Conservation (phyloP, 1,284 basidiomycete species). For the Cutaneotrichosporon dermatis region DNA sequence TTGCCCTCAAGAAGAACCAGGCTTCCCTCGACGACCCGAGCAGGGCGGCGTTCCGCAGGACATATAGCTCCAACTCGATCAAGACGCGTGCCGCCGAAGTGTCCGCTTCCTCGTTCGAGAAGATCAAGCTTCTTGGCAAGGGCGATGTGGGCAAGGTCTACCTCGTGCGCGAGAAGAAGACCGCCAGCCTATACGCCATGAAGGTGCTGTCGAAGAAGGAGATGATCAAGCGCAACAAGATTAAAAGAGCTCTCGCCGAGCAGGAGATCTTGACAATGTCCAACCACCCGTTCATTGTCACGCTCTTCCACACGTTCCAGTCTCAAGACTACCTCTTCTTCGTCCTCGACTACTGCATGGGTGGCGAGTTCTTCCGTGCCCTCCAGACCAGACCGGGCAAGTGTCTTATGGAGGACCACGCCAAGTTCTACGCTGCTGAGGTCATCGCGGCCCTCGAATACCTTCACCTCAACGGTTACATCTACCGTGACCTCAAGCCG, state of each 20-base stretch:
- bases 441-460: slow-evolving; percentile 97
- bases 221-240: slow-evolving; percentile 98
- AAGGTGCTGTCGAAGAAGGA: slow-evolving; percentile 96
- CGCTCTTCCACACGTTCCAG: slow-evolving; percentile 94
- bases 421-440: slow-evolving; percentile 97
- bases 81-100: slow-evolving; percentile 90
- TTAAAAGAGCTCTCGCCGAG: slow-evolving; percentile 91
- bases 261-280: slow-evolving; percentile 94
- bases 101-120: slow-evolving; percentile 81
- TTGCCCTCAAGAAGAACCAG: slow-evolving; percentile 6
- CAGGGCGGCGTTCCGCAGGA: slow-evolving; percentile 76
- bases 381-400: slow-evolving; percentile 91
- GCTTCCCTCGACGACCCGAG: not conserved
- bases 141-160: slow-evolving; percentile 96
- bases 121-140: slow-evolving; percentile 90
- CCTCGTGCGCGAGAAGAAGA: slow-evolving; percentile 92
- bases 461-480: slow-evolving; percentile 97
- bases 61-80: slow-evolving; percentile 96
- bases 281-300: slow-evolving; percentile 97
- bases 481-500: slow-evolving; percentile 98
- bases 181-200: slow-evolving; percentile 88
- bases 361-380: slow-evolving; percentile 97
- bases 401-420: slow-evolving; percentile 90
- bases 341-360: slow-evolving; percentile 99
- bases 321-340: slow-evolving; percentile 96